Conservation (phyloP, 331 rosid species). For the Prunus yedoensis region DNA sequence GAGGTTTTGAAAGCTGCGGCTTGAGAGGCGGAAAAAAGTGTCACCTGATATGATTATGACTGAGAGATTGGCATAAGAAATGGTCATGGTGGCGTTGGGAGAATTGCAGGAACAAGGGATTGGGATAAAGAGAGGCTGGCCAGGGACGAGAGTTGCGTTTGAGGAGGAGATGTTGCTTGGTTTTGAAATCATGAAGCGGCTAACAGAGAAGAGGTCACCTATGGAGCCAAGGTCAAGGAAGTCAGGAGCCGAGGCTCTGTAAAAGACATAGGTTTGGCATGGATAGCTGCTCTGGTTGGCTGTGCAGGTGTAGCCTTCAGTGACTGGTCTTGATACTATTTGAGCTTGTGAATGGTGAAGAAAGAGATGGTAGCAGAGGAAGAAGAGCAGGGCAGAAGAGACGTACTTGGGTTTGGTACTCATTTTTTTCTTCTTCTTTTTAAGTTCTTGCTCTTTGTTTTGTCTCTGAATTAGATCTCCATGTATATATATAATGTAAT, state of each 20-base stretch:
- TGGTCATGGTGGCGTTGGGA: constrained; percentile 37
- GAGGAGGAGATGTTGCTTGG: constrained; percentile 71
- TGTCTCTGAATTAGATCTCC: not conserved
- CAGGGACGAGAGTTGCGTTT: constrained; percentile 36
- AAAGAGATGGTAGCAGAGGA: constrained; percentile 18
- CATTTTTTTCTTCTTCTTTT: not conserved
- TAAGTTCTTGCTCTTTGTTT: not conserved
- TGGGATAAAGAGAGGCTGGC: constrained; percentile 67
- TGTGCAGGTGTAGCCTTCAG: constrained; percentile 60
- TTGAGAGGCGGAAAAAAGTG: constrained; percentile 56
- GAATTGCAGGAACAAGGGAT: constrained; percentile 63
- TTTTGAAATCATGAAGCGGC: constrained; percentile 56
- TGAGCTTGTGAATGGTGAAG: constrained; percentile 45
- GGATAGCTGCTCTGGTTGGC: constrained; percentile 36
- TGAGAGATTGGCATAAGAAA: constrained; percentile 79
- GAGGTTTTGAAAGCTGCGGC: constrained; percentile 44
- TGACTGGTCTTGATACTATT: constrained; percentile 21
- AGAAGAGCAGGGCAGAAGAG: constrained; percentile 8
- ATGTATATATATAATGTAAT: not conserved
- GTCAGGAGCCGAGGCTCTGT: constrained; percentile 53
- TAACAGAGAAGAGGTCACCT: constrained; percentile 71
- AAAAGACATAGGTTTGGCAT: constrained; percentile 67
- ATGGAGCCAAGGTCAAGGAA: constrained; percentile 69
- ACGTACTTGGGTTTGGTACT: not conserved
- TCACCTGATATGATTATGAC: constrained; percentile 46